These are phyloP conservation scores for Citrus sinensis DNA, from an alignment of 345 rosid species.

Conservation along the genomic window DVS_A1.0 CM039163.1:23714001-23714500, in stretches of 20 bases:
- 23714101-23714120: not conserved
- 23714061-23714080: not conserved
- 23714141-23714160: not conserved
- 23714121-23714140: not conserved
- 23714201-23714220: not conserved
- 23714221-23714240: not conserved
- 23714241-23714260: not conserved
- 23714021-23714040: not conserved
- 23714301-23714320: not conserved
- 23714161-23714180: not conserved
- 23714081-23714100: not conserved
- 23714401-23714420: not conserved
- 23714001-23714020: not conserved
- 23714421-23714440: slow-evolving; percentile 8
- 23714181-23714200: not conserved
- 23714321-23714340: not conserved
- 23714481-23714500: slow-evolving; percentile 82
- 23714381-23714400: not conserved
- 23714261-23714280: not conserved
- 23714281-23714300: not conserved
- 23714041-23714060: not conserved
- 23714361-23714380: not conserved
- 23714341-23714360: not conserved
- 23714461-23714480: slow-evolving; percentile 50
- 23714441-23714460: slow-evolving; percentile 58